Conservation (phyloP, 1,284 basidiomycete species). For the Microbotryum intermedium region DNA sequence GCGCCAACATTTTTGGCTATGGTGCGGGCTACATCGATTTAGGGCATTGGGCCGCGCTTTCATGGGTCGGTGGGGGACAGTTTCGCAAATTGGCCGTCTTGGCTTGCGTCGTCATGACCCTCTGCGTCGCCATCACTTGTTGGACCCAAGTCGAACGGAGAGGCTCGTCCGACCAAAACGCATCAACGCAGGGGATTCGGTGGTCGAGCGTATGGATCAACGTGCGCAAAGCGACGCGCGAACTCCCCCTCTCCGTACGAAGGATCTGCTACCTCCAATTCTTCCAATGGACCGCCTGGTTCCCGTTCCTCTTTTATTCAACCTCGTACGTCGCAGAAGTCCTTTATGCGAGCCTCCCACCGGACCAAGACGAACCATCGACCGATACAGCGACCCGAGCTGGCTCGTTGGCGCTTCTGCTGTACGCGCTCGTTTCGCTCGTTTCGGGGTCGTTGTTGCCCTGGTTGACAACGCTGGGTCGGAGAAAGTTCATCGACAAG, state of each 20-base stretch:
- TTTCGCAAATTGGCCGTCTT: constrained; percentile 93
- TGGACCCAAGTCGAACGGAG: constrained; percentile 50
- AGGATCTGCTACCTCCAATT: constrained; percentile 84
- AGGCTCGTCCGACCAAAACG: too few species aligned
- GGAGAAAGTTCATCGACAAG: not conserved
- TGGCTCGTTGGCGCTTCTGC: constrained; percentile 74
- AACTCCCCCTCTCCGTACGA: constrained; percentile 63
- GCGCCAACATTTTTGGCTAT: constrained; percentile 88
- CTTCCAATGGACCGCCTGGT: constrained; percentile 59
- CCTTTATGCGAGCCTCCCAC: constrained; percentile 37
- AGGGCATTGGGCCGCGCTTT: constrained; percentile 44
- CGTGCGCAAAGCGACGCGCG: constrained; percentile 23
- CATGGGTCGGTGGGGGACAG: constrained; percentile 80
- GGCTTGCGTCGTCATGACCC: constrained; percentile 64
- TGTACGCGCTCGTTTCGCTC: constrained; percentile 62
- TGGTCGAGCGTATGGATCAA: too few species aligned
- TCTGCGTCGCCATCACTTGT: constrained; percentile 81
- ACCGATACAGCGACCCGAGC: constrained; percentile 63
- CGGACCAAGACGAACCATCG: constrained; percentile 48
- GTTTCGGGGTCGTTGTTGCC: constrained; percentile 63
- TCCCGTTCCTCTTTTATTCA: constrained; percentile 73
- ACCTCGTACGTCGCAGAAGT: constrained; percentile 32
- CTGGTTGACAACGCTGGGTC: constrained; percentile 51
- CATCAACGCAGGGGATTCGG: too few species aligned
- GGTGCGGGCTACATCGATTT: constrained; percentile 72